These are phyloP conservation scores for Sporothrix phasma DNA, from an alignment of 2,329 filamentous ascomycete species.

Conservation along the genomic window DNA sequence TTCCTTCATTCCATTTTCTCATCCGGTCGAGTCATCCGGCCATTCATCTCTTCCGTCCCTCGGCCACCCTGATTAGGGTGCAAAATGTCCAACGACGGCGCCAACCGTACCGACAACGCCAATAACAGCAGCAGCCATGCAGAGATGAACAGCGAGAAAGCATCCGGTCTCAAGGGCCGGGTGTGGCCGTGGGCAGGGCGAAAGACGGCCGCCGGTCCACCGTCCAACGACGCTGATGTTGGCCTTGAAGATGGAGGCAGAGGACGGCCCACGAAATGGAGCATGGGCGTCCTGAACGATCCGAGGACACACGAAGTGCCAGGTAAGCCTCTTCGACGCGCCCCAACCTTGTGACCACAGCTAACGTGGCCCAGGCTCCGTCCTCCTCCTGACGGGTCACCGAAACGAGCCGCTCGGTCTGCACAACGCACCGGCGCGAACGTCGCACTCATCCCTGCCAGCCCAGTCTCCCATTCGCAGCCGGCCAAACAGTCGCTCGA, in stretches of 20 bases:
- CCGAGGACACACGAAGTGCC: constrained; percentile 76
- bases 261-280: constrained; percentile 37
- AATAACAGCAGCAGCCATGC: neutral
- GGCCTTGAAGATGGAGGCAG: neutral
- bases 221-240: neutral
- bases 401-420: constrained; percentile 51
- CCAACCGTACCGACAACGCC: neutral
- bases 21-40: too few species aligned
- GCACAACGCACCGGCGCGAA: constrained; percentile 46
- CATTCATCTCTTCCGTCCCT: too few species aligned
- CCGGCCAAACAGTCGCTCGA: neutral
- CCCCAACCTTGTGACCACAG: neutral
- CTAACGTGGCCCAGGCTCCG: constrained; percentile 39
- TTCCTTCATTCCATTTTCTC: too few species aligned
- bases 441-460: constrained; percentile 48
- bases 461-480: constrained; percentile 28
- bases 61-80: neutral
- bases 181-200: constrained; percentile 5
- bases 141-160: neutral
- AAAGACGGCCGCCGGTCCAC: neutral
- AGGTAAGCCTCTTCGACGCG: constrained; percentile 40
- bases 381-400: constrained; percentile 44
- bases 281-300: constrained; percentile 76
- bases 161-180: neutral
- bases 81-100: neutral